Evolutionary conservation across 345 rosid genomes (phyloP).

Genomic region (Eucalyptus virginea): DNA sequence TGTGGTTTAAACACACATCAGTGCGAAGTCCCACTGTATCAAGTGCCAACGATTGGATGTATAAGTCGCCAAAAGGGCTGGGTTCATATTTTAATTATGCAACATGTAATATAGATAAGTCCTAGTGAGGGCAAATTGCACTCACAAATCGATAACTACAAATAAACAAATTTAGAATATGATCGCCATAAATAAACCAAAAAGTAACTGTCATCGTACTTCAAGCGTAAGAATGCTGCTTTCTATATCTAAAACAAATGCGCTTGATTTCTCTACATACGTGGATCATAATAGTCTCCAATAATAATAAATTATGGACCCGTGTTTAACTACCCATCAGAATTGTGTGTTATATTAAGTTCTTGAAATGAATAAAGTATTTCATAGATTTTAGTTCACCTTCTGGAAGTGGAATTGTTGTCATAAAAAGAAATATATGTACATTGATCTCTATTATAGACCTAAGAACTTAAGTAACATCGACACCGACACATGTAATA

Average conservation of each 20-base stretch:
- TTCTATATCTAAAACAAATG: background rate
- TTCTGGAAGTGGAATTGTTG: background rate
- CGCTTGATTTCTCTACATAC: background rate
- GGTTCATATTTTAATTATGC: background rate
- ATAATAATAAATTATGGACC: too few relatives aligned
- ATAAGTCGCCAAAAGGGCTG: too few relatives aligned
- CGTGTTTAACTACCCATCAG: background rate
- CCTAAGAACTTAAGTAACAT: fast-evolving
- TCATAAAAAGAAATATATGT: too few relatives aligned
- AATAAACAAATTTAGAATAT: background rate
- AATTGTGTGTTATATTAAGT: background rate
- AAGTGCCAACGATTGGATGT: too few relatives aligned
- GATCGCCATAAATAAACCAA: background rate
- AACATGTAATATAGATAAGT: background rate
- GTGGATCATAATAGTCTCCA: background rate
- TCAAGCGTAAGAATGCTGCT: background rate
- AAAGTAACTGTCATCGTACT: background rate
- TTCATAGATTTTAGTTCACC: background rate
- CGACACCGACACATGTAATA: fast-evolving
- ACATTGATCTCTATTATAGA: background rate
- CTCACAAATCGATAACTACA: background rate
- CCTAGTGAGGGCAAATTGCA: background rate
- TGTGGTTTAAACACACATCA: background rate
- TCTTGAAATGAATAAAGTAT: background rate
- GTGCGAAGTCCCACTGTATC: background rate